These are phyloP conservation scores for Fusarium dlaminii DNA, from an alignment of 2,329 filamentous ascomycete species.

Conservation along the genomic window DNA sequence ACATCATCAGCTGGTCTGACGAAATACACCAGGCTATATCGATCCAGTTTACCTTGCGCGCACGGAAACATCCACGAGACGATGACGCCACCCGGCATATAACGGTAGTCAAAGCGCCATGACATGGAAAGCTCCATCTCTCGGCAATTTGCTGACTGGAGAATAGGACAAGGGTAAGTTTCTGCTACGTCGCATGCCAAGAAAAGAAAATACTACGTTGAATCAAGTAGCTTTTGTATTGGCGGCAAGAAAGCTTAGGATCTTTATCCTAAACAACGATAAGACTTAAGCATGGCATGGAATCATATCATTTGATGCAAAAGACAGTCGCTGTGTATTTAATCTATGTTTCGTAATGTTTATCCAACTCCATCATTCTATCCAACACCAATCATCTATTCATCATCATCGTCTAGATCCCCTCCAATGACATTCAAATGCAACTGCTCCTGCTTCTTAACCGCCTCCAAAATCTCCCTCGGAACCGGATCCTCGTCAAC, in stretches of 20 bases:
- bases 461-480: slow-evolving; percentile 47
- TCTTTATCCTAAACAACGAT: background rate
- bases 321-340: background rate
- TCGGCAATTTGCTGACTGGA: background rate
- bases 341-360: background rate
- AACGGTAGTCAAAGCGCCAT: background rate
- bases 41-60: background rate
- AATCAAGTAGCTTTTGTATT: background rate
- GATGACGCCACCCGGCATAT: background rate
- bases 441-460: slow-evolving; percentile 46
- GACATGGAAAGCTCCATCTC: background rate
- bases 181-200: background rate
- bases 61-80: background rate
- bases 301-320: background rate
- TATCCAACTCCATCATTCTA: background rate
- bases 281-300: background rate
- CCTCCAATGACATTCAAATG: slow-evolving; percentile 47
- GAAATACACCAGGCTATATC: background rate
- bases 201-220: background rate
- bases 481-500: slow-evolving; percentile 49
- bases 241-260: background rate
- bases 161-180: accelerated
- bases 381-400: background rate
- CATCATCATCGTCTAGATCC: slow-evolving; percentile 1
- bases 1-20: background rate